phyloP scores from a whole-genome alignment of 768 basidiomycete genomes.

The Lentinus brumalis region DNA sequence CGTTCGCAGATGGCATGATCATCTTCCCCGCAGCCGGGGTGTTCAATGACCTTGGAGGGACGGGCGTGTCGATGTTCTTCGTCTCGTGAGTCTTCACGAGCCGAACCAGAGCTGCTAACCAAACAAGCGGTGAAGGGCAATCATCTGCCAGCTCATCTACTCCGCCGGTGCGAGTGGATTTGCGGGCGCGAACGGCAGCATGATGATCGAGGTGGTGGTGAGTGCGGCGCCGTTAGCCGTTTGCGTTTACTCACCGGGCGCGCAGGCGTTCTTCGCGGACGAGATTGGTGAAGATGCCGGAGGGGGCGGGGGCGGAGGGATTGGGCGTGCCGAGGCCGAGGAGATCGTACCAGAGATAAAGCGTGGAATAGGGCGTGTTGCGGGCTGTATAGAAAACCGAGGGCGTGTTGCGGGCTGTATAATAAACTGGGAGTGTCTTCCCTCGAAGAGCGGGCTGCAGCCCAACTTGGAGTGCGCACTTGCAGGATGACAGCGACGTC shows the following conservation, averaged over 20 bases:
- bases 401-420: too few relatives aligned
- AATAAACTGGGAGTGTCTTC: too few relatives aligned
- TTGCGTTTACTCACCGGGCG: not conserved
- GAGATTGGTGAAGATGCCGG: slow-evolving; percentile 76
- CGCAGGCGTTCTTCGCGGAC: slow-evolving; percentile 82
- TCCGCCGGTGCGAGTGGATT: slow-evolving; percentile 88
- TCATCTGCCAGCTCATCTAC: slow-evolving; percentile 83
- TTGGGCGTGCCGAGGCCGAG: too few relatives aligned
- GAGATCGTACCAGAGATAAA: too few relatives aligned
- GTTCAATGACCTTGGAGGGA: slow-evolving; percentile 79
- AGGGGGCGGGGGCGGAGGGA: too few relatives aligned
- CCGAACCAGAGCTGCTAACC: not conserved
- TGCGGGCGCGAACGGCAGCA: slow-evolving; percentile 87
- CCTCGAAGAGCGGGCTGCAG: too few relatives aligned
- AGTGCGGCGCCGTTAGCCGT: slow-evolving; percentile 30
- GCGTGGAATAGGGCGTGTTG: too few relatives aligned
- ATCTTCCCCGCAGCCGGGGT: slow-evolving; percentile 85
- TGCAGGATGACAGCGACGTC: too few relatives aligned
- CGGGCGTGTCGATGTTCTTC: slow-evolving; percentile 96
- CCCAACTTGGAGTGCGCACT: too few relatives aligned
- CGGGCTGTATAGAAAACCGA: too few relatives aligned
- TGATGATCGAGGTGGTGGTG: slow-evolving; percentile 99
- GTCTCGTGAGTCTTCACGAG: slow-evolving; percentile 55
- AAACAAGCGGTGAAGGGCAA: slow-evolving; percentile 47
- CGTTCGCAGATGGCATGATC: slow-evolving; percentile 82